Conservation (phyloP, 768 basidiomycete species). For the Pleurotus platypus region DNA sequence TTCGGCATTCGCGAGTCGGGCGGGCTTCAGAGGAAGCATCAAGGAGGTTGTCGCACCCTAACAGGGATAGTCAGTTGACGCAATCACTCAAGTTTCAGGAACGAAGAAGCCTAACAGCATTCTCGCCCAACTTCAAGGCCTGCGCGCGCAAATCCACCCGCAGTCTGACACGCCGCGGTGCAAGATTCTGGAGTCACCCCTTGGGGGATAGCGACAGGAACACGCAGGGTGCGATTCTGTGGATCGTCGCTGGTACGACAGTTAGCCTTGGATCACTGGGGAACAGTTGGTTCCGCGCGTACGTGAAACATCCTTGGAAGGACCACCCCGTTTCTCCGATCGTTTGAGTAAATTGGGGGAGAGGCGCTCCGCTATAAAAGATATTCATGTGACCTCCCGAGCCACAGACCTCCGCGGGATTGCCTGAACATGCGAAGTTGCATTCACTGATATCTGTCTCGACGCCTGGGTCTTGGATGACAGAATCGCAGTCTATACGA, state of each 20-base stretch:
- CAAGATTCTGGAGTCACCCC: conserved; percentile 48
- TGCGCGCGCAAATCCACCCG: conserved; percentile 33
- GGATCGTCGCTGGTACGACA: conserved; percentile 25
- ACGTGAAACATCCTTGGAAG: conserved; percentile 67
- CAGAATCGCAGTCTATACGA: too few species aligned
- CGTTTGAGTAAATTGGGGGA: conserved; percentile 44
- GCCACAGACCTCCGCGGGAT: conserved; percentile 52
- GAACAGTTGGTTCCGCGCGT: conserved; percentile 11
- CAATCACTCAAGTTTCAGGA: not conserved
- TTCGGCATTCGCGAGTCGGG: conserved; percentile 36
- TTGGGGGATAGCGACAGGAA: conserved; percentile 35
- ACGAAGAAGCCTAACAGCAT: conserved; percentile 36
- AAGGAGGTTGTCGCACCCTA: conserved; percentile 37
- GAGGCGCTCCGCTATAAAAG: conserved; percentile 48
- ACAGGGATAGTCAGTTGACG: not conserved
- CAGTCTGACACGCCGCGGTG: conserved; percentile 40
- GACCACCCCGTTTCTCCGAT: conserved; percentile 46
- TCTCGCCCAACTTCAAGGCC: conserved; percentile 45
- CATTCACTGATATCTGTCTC: conserved; percentile 45
- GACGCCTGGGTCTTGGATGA: conserved; percentile 32
- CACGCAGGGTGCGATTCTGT: conserved; percentile 27
- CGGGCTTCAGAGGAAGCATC: conserved; percentile 31
- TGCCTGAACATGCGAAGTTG: conserved; percentile 49
- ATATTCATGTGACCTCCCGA: conserved; percentile 48
- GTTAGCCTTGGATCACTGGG: too few species aligned